Base-by-base conservation (phyloP, 2,329 filamentous ascomycete genomes). In the Nemania serpens region DNA sequence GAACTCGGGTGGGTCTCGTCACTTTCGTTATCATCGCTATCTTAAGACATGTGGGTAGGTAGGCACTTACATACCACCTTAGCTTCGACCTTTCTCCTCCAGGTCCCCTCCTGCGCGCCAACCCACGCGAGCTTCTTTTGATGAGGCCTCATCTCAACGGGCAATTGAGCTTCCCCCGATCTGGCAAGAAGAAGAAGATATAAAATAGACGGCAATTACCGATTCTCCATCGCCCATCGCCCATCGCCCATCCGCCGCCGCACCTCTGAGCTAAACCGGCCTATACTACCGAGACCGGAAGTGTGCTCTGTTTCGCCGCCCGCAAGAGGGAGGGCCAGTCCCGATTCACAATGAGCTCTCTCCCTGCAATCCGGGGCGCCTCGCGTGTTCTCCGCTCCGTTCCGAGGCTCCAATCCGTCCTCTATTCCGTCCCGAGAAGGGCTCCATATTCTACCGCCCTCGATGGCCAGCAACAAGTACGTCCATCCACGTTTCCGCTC, bases 401-500 rank as follows among this genome's bases (percentile, higher is more conserved):
- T 13, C 36, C 61, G 49, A 60, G 67, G 53, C 61, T 67, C 47
- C 67, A 60, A 42, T 58, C 63, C 45, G 53, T 63, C 22, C 61
- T 67, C 47, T 66, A 59, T 42, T 58, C 63, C 45, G 53, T 63
- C 22, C 68, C 73, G 64, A 75, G 70, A 65, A 76, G 77, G 69
- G 69, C 71, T 37, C 76, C 81, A 58, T 83, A 82, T 43, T 82
- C 83, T 50, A 70, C 78, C 56, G 73, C 75, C 37, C 73, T 78
- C 57, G 86, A 88, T 58, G 78, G 81, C 64, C 86, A 88, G 74
- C 86, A 88, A 70, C 80, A 82, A 78, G 85, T 88, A 70, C 43
- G 78, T 39, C 33, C 22, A 3, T 18, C n/a, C 1, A n/a, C n/a
- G n/a, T n/a, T n/a, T n/a, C n/a, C n/a, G n/a, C n/a, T n/a, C n/a